Base-by-base conservation (phyloP, 352 stramenopile species). In the Pythium brachiatum region DNA sequence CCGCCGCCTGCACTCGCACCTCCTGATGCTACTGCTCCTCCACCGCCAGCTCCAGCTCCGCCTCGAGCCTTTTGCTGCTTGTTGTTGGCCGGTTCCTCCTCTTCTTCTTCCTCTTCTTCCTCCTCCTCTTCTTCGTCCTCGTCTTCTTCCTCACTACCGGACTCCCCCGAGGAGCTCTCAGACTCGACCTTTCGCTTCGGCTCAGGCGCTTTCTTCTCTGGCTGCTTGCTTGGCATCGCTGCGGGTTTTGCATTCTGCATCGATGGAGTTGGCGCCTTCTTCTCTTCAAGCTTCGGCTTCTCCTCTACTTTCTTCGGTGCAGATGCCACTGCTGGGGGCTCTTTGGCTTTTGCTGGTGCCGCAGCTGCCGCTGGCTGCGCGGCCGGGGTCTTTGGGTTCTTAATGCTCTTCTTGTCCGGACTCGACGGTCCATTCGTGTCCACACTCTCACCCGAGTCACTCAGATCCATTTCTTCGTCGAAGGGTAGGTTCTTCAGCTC, bases 401-500 rank as follows among this genome's bases (percentile, higher is more conserved):
- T 78, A 52, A 80, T 79, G 57, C 59, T 72, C 48, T 69, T 76
- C 20, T 69, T 77, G 31, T 87, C 67, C 12, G 83, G 80, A 67
- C 79, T 91, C 20, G 79, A 79, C 12, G 86, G 80, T 23, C 78
- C 85, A 38, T 89, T 85, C 23, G 86, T 96, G 59, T 95, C 86
- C 25, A 96, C 69, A 41, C 86, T 95, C 15, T 87, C 88, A 8
- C 79, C 86, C 12, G 86, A 95, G 61, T 95, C 88, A 53, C 87
- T 95, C 36, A 96, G 53, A 48, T 95, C 87, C 8, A 95, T 76
- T 69, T 95, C 73, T 69, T 94, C 87, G 48, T 96, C 88, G 53
- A 94, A 94, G 52, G 86, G 86, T 27, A 83, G 80, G 68, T 95
- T 95, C 62, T 93, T 94, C 38, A 83, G 66, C 65, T 95, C 86